phyloP scores from a whole-genome alignment of 352 stramenopile genomes.

The Paralagenidium karlingii region DNA sequence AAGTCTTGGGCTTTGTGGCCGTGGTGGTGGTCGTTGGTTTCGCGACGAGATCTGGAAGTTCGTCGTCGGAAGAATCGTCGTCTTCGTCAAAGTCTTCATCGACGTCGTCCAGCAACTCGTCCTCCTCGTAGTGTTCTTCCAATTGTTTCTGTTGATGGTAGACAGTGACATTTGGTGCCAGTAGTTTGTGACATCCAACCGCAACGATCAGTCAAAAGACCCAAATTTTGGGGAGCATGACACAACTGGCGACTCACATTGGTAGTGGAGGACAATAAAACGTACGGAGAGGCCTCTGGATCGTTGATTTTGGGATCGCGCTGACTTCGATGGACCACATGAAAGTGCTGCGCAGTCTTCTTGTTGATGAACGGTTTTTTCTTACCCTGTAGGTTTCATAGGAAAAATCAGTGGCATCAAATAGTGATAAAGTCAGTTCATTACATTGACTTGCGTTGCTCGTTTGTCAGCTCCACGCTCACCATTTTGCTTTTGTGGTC shows the following conservation, averaged over 20 bases:
- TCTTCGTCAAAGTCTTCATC: slow-evolving; percentile 18
- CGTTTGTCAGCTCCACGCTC: no score
- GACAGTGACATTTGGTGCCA: no score
- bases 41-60: slow-evolving; percentile 37
- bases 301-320: slow-evolving; percentile 70
- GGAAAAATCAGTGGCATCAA: no score
- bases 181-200: no score
- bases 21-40: slow-evolving; percentile 11
- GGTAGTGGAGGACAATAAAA: slow-evolving; percentile 52
- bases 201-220: neutral
- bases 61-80: slow-evolving; percentile 26
- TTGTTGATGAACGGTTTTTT: slow-evolving; percentile 85
- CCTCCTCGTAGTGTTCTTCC: slow-evolving; percentile 39
- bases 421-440: no score
- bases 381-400: no score
- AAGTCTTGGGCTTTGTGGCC: slow-evolving; percentile 13
- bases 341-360: slow-evolving; percentile 77
- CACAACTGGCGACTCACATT: slow-evolving; percentile 1
- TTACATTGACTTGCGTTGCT: no score
- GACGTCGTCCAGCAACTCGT: slow-evolving; percentile 10
- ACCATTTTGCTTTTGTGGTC: no score
- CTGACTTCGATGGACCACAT: slow-evolving; percentile 78
- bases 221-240: neutral
- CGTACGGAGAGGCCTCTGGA: slow-evolving; percentile 72
- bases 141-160: slow-evolving; percentile 34